Evolutionary conservation across 768 basidiomycete species (phyloP), one percentile per base, ranked within the genome.

Genomic region (Crucibulum laeve): DNA sequence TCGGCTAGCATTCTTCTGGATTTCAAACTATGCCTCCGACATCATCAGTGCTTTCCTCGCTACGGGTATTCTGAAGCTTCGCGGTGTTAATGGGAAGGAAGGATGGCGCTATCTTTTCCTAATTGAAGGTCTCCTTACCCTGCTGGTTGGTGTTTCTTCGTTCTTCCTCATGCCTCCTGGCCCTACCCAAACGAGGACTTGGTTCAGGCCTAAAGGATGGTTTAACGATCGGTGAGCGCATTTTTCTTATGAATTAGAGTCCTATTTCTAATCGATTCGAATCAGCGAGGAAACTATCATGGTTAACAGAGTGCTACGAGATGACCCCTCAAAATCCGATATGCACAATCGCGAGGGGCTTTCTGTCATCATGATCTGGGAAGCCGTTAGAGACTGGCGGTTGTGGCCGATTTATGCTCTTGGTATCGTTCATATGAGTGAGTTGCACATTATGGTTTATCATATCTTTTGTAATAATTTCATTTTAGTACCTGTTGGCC

Each of bases 261-360:
- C 4, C 1, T 8, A n/a, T 4, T 11, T n/a, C 14, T 11, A 14
- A 10, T 13, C 14, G 3, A 18, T 40, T 23, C 11, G 25, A 18
- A 19, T 6, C 51, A 81, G 72, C 6, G 82, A 84, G 53, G 82
- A 84, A 54, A 60, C 65, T 22, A 82, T 84, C 46, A 77, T 81
- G 59, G 80, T 84, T 26, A 82, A 81, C 52, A 63, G 44, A 26
- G 74, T 84, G 4, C 60, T 84, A 4, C 73, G 81, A 11, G 82
- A 83, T 53, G 82, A 86, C 51, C 82, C 82, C 4, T 64, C 77
- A 4, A 84, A 83, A 54, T 79, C 75, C 10, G 70, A 75, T 50
- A 82, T 85, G 83, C 81, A 84, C 61, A 85, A 87, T 50, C 73
- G 83, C n/a, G 64, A 87, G 61, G 82, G 79, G 11, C 62, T 86